Evolutionary conservation across 441 rosid genomes (phyloP).

Genomic region (Dalechampia spathulata): DNA sequence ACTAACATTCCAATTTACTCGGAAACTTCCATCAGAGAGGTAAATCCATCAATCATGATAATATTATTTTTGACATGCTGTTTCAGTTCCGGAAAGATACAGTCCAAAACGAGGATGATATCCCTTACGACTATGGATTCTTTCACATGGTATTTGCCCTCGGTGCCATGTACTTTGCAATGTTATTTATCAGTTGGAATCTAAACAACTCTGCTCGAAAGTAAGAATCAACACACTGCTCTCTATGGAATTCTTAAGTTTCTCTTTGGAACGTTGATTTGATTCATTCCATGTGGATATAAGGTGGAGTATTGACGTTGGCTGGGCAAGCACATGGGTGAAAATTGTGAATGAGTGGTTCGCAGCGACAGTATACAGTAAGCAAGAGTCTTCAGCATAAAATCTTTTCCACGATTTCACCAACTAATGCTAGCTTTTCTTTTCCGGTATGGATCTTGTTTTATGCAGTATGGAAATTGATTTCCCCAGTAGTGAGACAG

Average conservation of each 20-base stretch:
- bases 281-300: neutral
- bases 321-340: conserved; percentile 94
- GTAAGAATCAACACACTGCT: conserved; percentile 24
- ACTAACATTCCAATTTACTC: too few species aligned
- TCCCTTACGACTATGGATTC: conserved; percentile 68
- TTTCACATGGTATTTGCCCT: conserved; percentile 78
- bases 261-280: neutral
- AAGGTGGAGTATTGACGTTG: conserved; percentile 92
- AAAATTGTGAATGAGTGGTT: conserved; percentile 89
- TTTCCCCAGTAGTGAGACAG: conserved; percentile 55
- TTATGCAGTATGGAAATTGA: conserved; percentile 76
- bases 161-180: conserved; percentile 91
- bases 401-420: neutral
- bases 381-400: conserved; percentile 17
- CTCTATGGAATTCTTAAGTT: neutral
- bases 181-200: conserved; percentile 91
- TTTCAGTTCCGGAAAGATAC: conserved; percentile 57
- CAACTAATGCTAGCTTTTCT: neutral
- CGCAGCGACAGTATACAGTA: conserved; percentile 71
- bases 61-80: too few species aligned
- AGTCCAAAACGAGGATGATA: conserved; percentile 45
- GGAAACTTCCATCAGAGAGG: too few species aligned
- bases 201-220: conserved; percentile 45
- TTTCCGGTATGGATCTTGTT: too few species aligned
- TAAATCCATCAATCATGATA: too few species aligned